Percentiles rank a stretch among this genome's conserved stretches.
phyloP scores from a whole-genome alignment of 768 basidiomycete species.

The Collybia nuda region DNA sequence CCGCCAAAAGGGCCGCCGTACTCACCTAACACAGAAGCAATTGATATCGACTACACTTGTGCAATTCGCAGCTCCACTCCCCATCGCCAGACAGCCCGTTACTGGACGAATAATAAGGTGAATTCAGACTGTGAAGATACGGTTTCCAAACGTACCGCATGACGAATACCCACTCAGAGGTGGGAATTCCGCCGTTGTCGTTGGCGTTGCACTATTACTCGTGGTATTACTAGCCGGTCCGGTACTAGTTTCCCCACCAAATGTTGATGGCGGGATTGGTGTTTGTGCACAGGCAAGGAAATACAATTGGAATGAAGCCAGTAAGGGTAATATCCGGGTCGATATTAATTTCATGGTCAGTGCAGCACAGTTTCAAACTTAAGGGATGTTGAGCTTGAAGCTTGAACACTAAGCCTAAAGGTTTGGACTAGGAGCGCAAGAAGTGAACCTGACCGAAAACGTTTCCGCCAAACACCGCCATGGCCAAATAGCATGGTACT shows the following conservation, averaged over 20 bases:
- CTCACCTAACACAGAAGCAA: constrained; percentile 47
- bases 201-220: constrained; percentile 19
- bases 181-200: constrained; percentile 35
- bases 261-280: constrained; percentile 16
- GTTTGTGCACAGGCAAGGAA: constrained; percentile 11
- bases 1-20: not conserved
- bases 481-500: too few species aligned
- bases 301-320: not conserved
- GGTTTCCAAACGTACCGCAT: constrained; percentile 31
- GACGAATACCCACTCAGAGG: constrained; percentile 34
- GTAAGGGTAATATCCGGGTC: not conserved
- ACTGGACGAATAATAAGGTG: constrained; percentile 27
- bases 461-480: too few species aligned
- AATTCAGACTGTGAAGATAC: not conserved
- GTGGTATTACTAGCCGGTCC: constrained; percentile 2
- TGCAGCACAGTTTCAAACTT: too few species aligned
- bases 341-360: too few species aligned
- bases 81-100: constrained; percentile 39
- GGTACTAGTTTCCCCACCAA: constrained; percentile 3
- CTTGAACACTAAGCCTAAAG: too few species aligned
- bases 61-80: constrained; percentile 39
- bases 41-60: constrained; percentile 43
- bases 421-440: too few species aligned
- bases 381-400: too few species aligned
- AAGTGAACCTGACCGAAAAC: too few species aligned